Evolutionary conservation across 805 yeast genomes (phyloP).

Genomic region (Candida gorgasii): DNA sequence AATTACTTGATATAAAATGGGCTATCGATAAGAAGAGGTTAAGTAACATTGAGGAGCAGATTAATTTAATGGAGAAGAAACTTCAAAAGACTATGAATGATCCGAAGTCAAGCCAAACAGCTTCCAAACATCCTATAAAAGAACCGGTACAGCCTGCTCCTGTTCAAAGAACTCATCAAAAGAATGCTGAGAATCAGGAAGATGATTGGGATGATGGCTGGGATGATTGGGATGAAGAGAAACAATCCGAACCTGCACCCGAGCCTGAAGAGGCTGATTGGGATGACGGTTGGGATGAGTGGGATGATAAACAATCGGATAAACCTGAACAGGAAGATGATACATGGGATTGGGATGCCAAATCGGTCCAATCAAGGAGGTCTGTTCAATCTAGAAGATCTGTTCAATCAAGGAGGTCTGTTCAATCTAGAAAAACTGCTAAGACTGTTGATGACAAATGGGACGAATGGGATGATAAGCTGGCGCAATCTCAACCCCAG

Average conservation of each 20-base stretch:
- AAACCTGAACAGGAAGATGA: neutral
- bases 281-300: constrained; percentile 18
- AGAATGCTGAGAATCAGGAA: constrained; percentile 11
- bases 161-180: neutral
- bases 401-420: no score
- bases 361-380: no score
- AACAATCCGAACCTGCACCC: constrained; percentile 23
- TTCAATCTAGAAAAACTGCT: no score
- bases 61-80: constrained; percentile 14
- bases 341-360: no score
- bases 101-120: neutral
- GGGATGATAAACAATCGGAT: neutral
- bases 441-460: no score
- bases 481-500: no score
- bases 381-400: no score
- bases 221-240: constrained; percentile 18
- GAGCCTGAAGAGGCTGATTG: constrained; percentile 22
- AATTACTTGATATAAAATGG: constrained; percentile 18
- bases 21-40: constrained; percentile 13
- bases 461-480: no score
- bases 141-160: no score
- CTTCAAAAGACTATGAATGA: constrained; percentile 9
- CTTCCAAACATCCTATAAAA: no score
- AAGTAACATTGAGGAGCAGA: constrained; percentile 12
- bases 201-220: constrained; percentile 28